These are phyloP conservation scores for Eimeria acervulina DNA, from an alignment of 169 alveolate genomes.

Conservation along the genomic window DNA sequence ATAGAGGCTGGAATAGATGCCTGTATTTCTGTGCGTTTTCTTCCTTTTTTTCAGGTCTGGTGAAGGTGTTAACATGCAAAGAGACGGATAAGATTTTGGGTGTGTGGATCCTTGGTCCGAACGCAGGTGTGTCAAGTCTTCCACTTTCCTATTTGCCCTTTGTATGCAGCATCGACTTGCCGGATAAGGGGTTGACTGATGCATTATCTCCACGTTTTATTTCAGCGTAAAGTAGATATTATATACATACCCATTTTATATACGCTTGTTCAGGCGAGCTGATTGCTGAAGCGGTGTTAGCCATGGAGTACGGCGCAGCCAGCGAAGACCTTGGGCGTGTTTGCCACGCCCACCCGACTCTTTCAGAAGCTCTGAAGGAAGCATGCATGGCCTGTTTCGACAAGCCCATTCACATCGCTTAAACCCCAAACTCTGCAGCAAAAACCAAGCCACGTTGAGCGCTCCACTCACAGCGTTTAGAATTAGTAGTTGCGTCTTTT, in stretches of 20 bases:
- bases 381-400: conserved; percentile 97
- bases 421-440: background rate
- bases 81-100: conserved; percentile 98
- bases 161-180: background rate
- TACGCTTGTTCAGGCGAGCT: conserved; percentile 93
- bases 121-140: conserved; percentile 89
- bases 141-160: background rate
- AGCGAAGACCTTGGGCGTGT: conserved; percentile 97
- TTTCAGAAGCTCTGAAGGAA: conserved; percentile 98
- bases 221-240: no score
- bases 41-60: conserved; percentile 49
- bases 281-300: conserved; percentile 96
- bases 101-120: conserved; percentile 97
- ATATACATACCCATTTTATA: no score
- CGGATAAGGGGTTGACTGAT: no score
- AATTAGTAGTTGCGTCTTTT: background rate
- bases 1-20: background rate
- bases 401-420: conserved; percentile 95
- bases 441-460: background rate
- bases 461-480: background rate
- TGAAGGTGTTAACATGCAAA: conserved; percentile 91
- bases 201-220: no score
- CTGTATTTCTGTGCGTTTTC: background rate
- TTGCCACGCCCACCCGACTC: conserved; percentile 99
- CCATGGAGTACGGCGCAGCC: conserved; percentile 97